Evolutionary conservation across 202 grass and related monocot species (phyloP).

Genomic region (Elaeis oleifera): DNA sequence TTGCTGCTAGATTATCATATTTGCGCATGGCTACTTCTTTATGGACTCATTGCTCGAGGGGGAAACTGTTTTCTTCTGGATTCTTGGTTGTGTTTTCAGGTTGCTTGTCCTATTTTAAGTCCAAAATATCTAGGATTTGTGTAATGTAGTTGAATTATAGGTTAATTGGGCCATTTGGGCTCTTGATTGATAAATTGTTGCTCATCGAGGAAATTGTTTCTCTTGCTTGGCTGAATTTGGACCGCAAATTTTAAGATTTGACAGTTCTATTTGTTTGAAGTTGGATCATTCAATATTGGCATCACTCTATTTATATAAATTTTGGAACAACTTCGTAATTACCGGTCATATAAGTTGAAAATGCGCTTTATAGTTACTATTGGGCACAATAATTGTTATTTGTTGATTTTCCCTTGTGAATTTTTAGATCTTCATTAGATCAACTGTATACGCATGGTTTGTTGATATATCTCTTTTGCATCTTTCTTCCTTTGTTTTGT

Average conservation of each 20-base stretch:
- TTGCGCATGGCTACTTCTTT: not conserved
- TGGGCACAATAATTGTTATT: too few species aligned
- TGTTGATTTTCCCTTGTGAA: too few species aligned
- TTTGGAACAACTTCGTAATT: too few species aligned
- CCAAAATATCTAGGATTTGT: not conserved
- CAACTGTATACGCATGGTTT: too few species aligned
- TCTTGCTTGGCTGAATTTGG: not conserved
- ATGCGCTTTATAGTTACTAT: too few species aligned
- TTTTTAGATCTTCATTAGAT: too few species aligned
- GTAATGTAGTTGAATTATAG: not conserved
- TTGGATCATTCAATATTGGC: not conserved
- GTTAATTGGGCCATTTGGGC: too few species aligned
- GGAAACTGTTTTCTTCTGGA: too few species aligned
- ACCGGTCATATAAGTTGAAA: too few species aligned
- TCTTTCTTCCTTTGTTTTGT: too few species aligned
- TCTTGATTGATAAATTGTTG: conserved; percentile 1
- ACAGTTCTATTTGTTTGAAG: not conserved
- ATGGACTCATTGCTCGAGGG: not conserved
- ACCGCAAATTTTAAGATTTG: not conserved
- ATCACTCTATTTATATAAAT: not conserved
- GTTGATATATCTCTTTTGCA: too few species aligned
- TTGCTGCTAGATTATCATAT: not conserved
- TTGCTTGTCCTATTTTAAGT: conserved; percentile 3
- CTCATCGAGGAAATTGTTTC: not conserved
- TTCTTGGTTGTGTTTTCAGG: too few species aligned